Conservation (phyloP, 2,329 filamentous ascomycete genomes). For the Talaromyces piceae region DNA sequence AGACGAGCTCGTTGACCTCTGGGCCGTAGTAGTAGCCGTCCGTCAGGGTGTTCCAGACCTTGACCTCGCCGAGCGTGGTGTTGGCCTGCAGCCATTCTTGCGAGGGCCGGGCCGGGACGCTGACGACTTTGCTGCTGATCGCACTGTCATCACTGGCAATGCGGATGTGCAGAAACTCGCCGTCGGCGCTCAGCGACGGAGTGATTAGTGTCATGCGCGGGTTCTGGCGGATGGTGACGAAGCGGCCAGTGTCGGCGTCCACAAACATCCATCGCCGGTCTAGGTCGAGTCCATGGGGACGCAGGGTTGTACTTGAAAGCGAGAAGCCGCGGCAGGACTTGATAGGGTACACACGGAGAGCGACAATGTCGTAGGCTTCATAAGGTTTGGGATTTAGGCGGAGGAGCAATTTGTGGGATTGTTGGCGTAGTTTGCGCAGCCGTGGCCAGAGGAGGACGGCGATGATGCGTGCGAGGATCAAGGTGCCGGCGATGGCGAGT, state of each 20-base stretch:
- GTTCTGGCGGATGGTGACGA: slow-evolving; percentile 56
- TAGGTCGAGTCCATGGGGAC: slow-evolving; percentile 52
- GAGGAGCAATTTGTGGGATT: not conserved
- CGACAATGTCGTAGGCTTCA: slow-evolving; percentile 20
- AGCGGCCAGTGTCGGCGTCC: slow-evolving; percentile 45
- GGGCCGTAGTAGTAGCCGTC: slow-evolving; percentile 50
- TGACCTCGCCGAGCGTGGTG: slow-evolving; percentile 43
- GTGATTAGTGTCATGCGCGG: slow-evolving; percentile 57
- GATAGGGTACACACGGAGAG: slow-evolving; percentile 55
- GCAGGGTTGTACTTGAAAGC: slow-evolving; percentile 44
- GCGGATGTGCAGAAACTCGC: slow-evolving; percentile 32
- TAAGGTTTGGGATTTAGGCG: not conserved
- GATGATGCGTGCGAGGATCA: slow-evolving; percentile 4
- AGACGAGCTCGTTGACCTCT: slow-evolving; percentile 47
- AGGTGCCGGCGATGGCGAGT: not conserved
- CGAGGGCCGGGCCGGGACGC: slow-evolving; percentile 50
- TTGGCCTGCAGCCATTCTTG: slow-evolving; percentile 47
- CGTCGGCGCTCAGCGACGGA: slow-evolving; percentile 41
- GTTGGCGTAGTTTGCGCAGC: slow-evolving; percentile 3
- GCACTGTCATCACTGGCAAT: not conserved
- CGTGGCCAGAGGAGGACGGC: slow-evolving; percentile 2
- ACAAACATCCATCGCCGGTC: slow-evolving; percentile 63
- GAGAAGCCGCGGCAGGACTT: slow-evolving; percentile 59
- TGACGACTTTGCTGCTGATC: slow-evolving; percentile 33
- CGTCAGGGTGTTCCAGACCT: slow-evolving; percentile 54